Evolutionary conservation across 2,329 filamentous ascomycete genomes (phyloP), one percentile per base, ranked within the genome.

Genomic region (Fusarium fujikuroi): DNA sequence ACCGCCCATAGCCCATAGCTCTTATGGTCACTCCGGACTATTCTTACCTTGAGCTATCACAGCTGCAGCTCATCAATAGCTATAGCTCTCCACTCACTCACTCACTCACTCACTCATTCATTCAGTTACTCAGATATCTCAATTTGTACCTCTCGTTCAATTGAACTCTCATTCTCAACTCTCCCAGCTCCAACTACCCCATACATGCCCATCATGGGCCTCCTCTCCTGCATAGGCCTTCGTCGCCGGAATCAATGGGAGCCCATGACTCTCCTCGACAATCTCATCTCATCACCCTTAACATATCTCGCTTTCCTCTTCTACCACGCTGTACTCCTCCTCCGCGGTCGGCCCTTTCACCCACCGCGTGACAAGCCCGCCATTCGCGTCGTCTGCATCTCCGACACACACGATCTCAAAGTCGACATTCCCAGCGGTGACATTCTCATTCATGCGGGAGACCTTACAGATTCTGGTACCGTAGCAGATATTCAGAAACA

Each of bases 361-460:
- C 89, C 91, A 16, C 87, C 90, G 5, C 84, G 84, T 37, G 84
- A 86, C 62, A 85, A 84, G 63, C 85, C 84, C 2, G 83, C 89
- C 11, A 89, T 98, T 78, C 91, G 91, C 67, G 87, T 98, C 32
- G 93, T 98, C 72, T 97, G 94, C 83, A 90, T 98, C 72, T 95
- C 94, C 15, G 95, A 98, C 83, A 98, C 95, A 1, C 95, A 98
- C 83, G 90, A 89, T 67, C 86, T 88, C 46, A 86, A 86, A 15
- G 84, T 89, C 12, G 76, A 81, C 23, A 86, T 97, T 2, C 94
- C 95, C 0, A 82, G 87, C 15, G 95, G 95, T 63, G 95, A 98
- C 80, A 86, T 98, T 28, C 88, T 98, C 54, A 92, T 98, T 76
- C 95, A 98, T 79, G 93, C 94, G 5, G 95, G 95, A 42, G 95